Base-by-base conservation (phyloP, 192 early-diverging fungal species). In the Dispira simplex region DNA sequence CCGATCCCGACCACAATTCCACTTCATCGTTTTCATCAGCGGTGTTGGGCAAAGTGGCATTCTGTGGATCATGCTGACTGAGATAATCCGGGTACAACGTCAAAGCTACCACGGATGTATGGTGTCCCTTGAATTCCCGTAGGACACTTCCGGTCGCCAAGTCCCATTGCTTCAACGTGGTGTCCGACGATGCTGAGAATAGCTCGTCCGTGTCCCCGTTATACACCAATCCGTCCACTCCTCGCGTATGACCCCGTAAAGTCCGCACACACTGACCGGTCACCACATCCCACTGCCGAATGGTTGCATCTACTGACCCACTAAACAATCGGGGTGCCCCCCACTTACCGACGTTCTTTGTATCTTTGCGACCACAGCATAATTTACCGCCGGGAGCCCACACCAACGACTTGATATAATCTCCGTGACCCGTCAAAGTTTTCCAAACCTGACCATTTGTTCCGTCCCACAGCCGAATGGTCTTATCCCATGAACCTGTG, bases 401-500 rank as follows among this genome's bases (percentile, higher is more conserved):
- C 32, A 39, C 32, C 6, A 39, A 39, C 32, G 18, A 62, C 23
- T 62, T 62, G n/a, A 92, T 87, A 26, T 90, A 62, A 27, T 81
- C 83, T 20, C 77, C 80, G 68, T 92, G 90, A 10, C 88, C 86
- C 27, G 65, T 53, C 46, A 86, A 73, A 23, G 81, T 82, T 54
- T 78, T 66, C 4, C 75, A 64, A 72, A 85, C 88, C 14, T 66
- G 65, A 26, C 88, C 91, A 6, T 84, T 81, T 2, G 75, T 66
- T 0, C 81, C 76, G 55, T 90, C 84, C 87, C 90, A 94, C 26
- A 95, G 71, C 67, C 84, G 83, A 58, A 95, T 86, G 11, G 84
- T 78, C 68, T 85, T 76, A 70, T 91, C 89, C 68, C 79, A 86
- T 8, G 86, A 91, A 0, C 92, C 92, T 4, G 82, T 84, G 0